Evolutionary conservation across 176 grass and related monocot species (phyloP), one percentile per base, ranked within the genome.

Genomic region (Juncus effusus): DNA sequence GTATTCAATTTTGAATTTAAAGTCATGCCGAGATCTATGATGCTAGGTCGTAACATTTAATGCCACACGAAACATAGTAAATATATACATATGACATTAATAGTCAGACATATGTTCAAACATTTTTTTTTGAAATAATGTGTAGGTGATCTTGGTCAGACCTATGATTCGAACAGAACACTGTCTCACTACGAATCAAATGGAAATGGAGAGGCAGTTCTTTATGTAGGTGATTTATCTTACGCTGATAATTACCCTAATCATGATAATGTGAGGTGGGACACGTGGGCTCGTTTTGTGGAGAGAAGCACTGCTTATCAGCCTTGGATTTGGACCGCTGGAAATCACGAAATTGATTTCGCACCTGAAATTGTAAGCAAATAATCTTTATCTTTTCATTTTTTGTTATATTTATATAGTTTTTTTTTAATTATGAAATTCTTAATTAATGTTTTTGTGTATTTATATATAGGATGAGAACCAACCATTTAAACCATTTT

Each of bases 301-400:
- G 92, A 96, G 74, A 83, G 92, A 50, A 96, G 79, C 38, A 68
- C 79, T 35, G 92, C 92, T 9, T 96, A 96, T 73, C 92, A 96
- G 36, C 87, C 87, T 16, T 96, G 92, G 92, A 96, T 96, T 72
- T 96, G 92, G 92, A 88, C 87, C 55, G 79, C 84, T 41, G 92
- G 92, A 69, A 96, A 96, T 54, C 92, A 96, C 57, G 92, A 96
- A 66, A 80, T 96, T 51, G 92, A 96, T 56, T 96, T 81, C 42
- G 82, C 74, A 66, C 92, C 92, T 28, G 71, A 91, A 49, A 73
- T 96, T 77, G 92, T 96, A 69, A 81, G 85, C 64, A 67, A 49
- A 65, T 45, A 75, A 67, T 10, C 44, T 36, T 10, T 52, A 14
- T 42, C 12, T 51, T 55, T 64, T 75, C 19, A 28, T 28, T 28